A percentile compares a stretch with the other conserved stretches of the same genome.
These are phyloP conservation scores for Penicillium palitans DNA, from an alignment of 2,329 filamentous ascomycete genomes.

Conservation along the genomic window DNA sequence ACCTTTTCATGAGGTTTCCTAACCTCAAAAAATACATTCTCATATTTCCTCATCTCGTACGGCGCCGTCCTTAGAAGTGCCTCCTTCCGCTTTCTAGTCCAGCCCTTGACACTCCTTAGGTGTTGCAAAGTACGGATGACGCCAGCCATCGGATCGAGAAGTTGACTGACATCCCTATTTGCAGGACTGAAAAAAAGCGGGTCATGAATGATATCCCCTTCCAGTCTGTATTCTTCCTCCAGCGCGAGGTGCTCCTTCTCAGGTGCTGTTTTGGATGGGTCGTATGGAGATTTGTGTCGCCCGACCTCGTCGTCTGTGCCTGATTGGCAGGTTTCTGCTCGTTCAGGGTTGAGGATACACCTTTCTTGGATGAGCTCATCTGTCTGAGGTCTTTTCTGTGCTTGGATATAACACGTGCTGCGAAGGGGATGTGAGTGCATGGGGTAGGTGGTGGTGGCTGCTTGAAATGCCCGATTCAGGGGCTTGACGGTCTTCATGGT, in stretches of 20 bases:
- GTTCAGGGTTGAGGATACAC: conserved; percentile 21
- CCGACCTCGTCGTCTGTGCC: conserved; percentile 33
- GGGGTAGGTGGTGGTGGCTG: not conserved
- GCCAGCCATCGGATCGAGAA: conserved; percentile 22
- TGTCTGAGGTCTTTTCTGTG: not conserved
- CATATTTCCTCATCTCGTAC: conserved; percentile 17
- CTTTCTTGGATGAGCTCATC: conserved; percentile 14
- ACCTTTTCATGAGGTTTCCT: conserved; percentile 16
- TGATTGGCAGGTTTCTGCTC: conserved; percentile 25
- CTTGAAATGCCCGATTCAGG: not conserved
- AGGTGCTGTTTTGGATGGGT: conserved; percentile 24
- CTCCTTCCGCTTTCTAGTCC: conserved; percentile 26
- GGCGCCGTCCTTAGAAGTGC: conserved; percentile 19
- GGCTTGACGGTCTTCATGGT: not conserved
- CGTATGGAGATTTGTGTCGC: conserved; percentile 29
- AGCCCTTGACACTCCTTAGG: conserved; percentile 25
- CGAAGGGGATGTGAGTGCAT: not conserved
- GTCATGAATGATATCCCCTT: conserved; percentile 20
- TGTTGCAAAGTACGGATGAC: conserved; percentile 17
- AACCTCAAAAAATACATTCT: conserved; percentile 13
- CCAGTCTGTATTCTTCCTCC: conserved; percentile 25
- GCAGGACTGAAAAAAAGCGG: conserved; percentile 29
- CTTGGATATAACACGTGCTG: conserved; percentile 2
- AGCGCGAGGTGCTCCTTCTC: conserved; percentile 23
- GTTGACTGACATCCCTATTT: conserved; percentile 23